Evolutionary conservation across 176 grass and related monocot genomes (phyloP).

Genomic region (Oryza glumipatula): DNA sequence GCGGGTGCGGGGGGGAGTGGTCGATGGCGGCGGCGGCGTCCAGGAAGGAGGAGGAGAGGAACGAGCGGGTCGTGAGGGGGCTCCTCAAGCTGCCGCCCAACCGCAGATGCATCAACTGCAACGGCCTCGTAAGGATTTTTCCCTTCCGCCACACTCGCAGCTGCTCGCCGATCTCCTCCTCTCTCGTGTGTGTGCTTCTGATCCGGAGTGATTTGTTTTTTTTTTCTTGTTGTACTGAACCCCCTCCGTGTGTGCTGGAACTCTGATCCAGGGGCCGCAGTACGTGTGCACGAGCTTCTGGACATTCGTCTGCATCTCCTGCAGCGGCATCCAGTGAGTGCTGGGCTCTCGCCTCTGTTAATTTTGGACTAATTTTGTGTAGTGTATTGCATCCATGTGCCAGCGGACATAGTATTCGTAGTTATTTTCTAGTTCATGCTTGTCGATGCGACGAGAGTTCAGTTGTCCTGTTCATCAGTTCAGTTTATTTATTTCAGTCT

Average conservation of each 20-base stretch:
- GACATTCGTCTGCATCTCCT: constrained; percentile 92
- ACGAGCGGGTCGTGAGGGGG: constrained; percentile 89
- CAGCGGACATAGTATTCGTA: neutral
- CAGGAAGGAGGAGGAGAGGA: constrained; percentile 92
- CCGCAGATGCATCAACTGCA: constrained; percentile 87
- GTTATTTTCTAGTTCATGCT: neutral
- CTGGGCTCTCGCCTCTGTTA: neutral
- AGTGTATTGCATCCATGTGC: neutral
- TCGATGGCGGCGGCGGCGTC: constrained; percentile 42
- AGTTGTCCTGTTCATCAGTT: neutral
- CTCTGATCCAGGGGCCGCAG: constrained; percentile 79
- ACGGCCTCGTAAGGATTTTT: constrained; percentile 53
- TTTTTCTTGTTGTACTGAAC: constrained; percentile 23
- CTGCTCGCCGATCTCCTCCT: neutral
- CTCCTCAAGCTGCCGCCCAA: constrained; percentile 96
- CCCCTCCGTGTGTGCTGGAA: neutral
- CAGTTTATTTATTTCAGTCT: neutral
- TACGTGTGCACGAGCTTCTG: constrained; percentile 92
- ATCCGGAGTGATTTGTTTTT: neutral
- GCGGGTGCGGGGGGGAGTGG: neutral
- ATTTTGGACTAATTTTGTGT: neutral
- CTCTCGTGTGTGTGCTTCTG: neutral
- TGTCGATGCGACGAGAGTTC: constrained; percentile 5
- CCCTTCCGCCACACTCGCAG: neutral
- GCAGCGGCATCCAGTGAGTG: constrained; percentile 96